Evolutionary conservation across 306 rosid species (phyloP), one percentile per base, ranked within the genome.

Genomic region (Psophocarpus tetragonolobus): DNA sequence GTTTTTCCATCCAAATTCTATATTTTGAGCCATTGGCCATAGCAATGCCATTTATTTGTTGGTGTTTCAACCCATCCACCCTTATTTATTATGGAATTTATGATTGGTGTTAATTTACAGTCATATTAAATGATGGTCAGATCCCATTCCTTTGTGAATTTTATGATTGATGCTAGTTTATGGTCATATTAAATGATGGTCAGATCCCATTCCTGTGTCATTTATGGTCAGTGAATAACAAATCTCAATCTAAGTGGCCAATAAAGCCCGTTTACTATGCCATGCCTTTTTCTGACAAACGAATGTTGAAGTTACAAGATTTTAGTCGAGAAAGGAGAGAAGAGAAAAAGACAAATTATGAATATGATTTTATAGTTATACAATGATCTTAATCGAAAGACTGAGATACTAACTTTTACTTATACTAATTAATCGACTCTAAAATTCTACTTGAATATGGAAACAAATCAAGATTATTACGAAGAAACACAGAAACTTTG

Each of bases 1-100:
- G 63, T 67, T 33, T 58, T 83, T 15, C 18, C 15, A 54, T 53
- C 51, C 70, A 71, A 82, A 33, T 60, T 79, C 23, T 48, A 20
- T 63, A 68, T 54, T 62, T 62, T 73, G 68, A 57, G 68, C 58
- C 29, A n/a, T 26, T 42, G 67, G 68, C 65, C 45, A 26, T 20
- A 53, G 61, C 17, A 33, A 20, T 76, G 60, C 38, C 18, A 61
- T 73, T 74, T 58, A 38, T 13, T 30, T 29, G 29, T 60, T 15
- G 44, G 35, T 15, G 10, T 65, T 58, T 79, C 68, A 48, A 38
- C 45, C 48, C 24, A 45, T 20, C 54, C 68, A 38, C 56, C 27
- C 5, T 60, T 64, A 64, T 72, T 66, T 64, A 10, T 63, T 50
- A 9, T 65, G 60, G 18, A 67, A 21, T 53, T 70, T 53, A 10